Evolutionary conservation across 2,329 filamentous ascomycete species (phyloP).

Genomic region (Ceratocystis ficicola): DNA sequence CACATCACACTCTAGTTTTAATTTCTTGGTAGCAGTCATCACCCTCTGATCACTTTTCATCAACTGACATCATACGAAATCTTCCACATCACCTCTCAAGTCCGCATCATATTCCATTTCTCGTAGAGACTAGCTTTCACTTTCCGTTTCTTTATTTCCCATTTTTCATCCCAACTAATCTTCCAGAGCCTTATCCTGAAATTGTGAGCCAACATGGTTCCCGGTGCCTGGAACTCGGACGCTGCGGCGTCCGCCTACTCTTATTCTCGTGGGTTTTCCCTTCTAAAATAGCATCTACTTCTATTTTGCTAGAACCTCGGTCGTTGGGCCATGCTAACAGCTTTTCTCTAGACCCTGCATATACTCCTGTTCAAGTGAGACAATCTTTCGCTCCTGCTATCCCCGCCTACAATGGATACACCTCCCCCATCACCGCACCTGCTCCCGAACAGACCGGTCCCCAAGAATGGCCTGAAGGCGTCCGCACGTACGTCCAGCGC

Average conservation of each 20-base stretch:
- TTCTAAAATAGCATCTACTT: neutral
- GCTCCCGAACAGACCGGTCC: constrained; percentile 26
- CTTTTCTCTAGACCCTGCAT: constrained; percentile 38
- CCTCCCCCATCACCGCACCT: constrained; percentile 25
- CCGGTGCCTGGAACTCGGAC: constrained; percentile 15
- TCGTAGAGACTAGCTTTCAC: neutral
- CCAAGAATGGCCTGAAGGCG: constrained; percentile 69
- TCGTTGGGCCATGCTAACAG: constrained; percentile 1
- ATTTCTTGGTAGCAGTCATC: neutral
- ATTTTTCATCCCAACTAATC: constrained; percentile 15
- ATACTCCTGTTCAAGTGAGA: constrained; percentile 49
- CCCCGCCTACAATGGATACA: constrained; percentile 28
- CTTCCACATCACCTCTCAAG: neutral
- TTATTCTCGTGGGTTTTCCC: constrained; percentile 14
- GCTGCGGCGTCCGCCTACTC: constrained; percentile 10
- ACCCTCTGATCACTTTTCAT: neutral
- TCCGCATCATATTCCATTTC: neutral
- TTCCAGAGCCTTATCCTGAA: constrained; percentile 13
- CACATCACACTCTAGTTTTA: neutral
- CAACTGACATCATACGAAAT: neutral
- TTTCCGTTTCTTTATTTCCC: neutral
- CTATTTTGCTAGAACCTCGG: neutral
- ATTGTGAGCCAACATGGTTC: constrained; percentile 25
- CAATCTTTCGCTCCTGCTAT: constrained; percentile 41
- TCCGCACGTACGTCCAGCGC: constrained; percentile 77